Evolutionary conservation across 1,284 basidiomycete species (phyloP).

Genomic region (Polyporus tsugae): DNA sequence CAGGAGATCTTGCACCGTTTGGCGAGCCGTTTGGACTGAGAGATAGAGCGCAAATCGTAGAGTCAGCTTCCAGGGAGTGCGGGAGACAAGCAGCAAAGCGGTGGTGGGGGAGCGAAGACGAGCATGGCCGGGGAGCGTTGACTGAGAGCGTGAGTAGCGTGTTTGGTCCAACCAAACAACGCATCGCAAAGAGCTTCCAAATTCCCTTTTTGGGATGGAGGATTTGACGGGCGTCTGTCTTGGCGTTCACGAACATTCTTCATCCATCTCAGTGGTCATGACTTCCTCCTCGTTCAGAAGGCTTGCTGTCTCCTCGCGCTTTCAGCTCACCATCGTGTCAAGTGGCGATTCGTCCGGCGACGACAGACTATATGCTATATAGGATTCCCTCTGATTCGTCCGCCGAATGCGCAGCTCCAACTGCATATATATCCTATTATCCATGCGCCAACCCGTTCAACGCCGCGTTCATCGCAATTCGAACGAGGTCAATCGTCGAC

Average conservation of each 20-base stretch:
- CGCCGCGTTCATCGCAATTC: too few species aligned
- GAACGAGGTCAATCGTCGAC: too few species aligned
- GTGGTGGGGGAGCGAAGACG: conserved; percentile 35
- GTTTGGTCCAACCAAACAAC: conserved; percentile 44
- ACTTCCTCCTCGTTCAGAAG: too few species aligned
- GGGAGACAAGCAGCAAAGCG: conserved; percentile 13
- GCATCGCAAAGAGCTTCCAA: conserved; percentile 23
- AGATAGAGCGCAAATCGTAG: conserved; percentile 7
- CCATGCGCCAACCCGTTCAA: too few species aligned
- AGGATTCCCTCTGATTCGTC: too few species aligned
- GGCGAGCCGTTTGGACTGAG: conserved; percentile 56
- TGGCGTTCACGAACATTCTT: not conserved
- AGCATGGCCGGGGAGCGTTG: conserved; percentile 37
- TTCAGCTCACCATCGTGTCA: too few species aligned
- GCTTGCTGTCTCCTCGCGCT: too few species aligned
- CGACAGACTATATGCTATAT: too few species aligned
- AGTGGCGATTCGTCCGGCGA: too few species aligned
- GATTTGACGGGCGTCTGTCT: not conserved
- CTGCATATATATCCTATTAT: too few species aligned
- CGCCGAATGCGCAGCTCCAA: too few species aligned
- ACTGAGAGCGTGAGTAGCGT: conserved; percentile 39
- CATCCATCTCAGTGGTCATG: too few species aligned
- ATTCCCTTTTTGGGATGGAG: conserved; percentile 15
- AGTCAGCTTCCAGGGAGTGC: conserved; percentile 3
- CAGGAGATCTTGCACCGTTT: conserved; percentile 65